phyloP scores from a whole-genome alignment of 495 filamentous ascomycete genomes.

The Tuber magnatum region DNA sequence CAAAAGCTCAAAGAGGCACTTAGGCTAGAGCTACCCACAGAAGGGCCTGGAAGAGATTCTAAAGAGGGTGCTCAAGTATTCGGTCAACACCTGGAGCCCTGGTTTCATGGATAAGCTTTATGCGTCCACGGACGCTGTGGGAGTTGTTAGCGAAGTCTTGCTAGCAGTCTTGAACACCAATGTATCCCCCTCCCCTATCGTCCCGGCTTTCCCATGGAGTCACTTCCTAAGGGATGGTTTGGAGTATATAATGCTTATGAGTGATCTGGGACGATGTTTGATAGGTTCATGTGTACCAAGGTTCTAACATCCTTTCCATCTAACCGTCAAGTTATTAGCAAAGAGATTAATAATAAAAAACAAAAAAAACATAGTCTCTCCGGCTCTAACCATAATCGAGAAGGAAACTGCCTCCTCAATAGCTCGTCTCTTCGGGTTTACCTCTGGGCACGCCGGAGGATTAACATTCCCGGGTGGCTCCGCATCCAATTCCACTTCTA shows the following conservation, averaged over 20 bases:
- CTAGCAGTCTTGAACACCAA: slow-evolving; percentile 83
- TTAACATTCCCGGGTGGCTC: slow-evolving; percentile 82
- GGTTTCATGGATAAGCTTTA: slow-evolving; percentile 93
- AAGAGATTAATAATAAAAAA: slow-evolving; percentile 35
- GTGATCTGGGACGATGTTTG: not conserved
- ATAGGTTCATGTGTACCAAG: slow-evolving; percentile 41
- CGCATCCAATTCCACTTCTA: slow-evolving; percentile 75
- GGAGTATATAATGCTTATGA: not conserved
- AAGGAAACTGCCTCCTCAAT: slow-evolving; percentile 64
- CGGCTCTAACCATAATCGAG: slow-evolving; percentile 77
- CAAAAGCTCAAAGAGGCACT: slow-evolving; percentile 61
- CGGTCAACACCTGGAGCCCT: slow-evolving; percentile 94
- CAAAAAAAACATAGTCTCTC: slow-evolving; percentile 57
- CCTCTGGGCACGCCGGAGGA: slow-evolving; percentile 66
- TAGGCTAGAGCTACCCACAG: slow-evolving; percentile 58
- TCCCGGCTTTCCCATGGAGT: not conserved
- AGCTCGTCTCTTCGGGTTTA: slow-evolving; percentile 69
- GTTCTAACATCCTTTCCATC: slow-evolving; percentile 19
- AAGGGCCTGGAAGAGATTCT: slow-evolving; percentile 63
- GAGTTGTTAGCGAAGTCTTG: slow-evolving; percentile 73
- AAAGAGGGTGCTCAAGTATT: slow-evolving; percentile 63
- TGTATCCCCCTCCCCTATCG: slow-evolving; percentile 41
- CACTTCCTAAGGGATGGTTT: not conserved
- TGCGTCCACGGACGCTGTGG: slow-evolving; percentile 73
- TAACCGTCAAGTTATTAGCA: not conserved